These are phyloP conservation scores for Cryphonectria naterciae DNA, from an alignment of 2,329 filamentous ascomycete species.

Conservation along the genomic window DNA sequence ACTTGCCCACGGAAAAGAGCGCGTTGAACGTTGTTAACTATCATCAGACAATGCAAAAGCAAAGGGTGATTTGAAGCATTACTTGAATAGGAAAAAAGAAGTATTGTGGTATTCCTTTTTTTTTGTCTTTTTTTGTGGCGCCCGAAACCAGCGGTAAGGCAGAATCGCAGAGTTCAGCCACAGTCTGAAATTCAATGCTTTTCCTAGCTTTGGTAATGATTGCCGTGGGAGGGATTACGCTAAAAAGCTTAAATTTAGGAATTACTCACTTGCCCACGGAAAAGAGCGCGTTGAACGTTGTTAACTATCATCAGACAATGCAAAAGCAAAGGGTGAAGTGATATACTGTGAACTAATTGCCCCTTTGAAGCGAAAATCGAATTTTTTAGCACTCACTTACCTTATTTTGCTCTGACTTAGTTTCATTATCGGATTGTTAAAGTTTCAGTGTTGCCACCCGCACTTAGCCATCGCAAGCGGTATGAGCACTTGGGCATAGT, in stretches of 20 bases:
- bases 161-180: not conserved
- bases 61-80: not conserved
- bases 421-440: not conserved
- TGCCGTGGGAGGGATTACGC: not conserved
- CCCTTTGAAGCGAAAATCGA: too few species aligned
- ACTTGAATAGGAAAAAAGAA: not conserved
- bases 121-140: not conserved
- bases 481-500: too few species aligned
- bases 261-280: not conserved
- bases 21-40: not conserved
- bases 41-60: too few species aligned
- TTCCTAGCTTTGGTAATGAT: not conserved
- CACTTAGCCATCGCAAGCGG: too few species aligned
- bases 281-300: not conserved
- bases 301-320: too few species aligned
- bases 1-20: not conserved
- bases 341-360: too few species aligned
- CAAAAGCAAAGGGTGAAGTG: too few species aligned
- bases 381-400: too few species aligned
- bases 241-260: not conserved
- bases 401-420: too few species aligned
- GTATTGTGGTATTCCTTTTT: not conserved
- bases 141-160: not conserved
- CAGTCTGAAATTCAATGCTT: not conserved
- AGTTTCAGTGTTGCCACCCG: too few species aligned